A percentile compares a stretch with the other conserved stretches of the same genome.
Conservation (phyloP, 768 basidiomycete genomes). For the Boletus subparvulus region DNA sequence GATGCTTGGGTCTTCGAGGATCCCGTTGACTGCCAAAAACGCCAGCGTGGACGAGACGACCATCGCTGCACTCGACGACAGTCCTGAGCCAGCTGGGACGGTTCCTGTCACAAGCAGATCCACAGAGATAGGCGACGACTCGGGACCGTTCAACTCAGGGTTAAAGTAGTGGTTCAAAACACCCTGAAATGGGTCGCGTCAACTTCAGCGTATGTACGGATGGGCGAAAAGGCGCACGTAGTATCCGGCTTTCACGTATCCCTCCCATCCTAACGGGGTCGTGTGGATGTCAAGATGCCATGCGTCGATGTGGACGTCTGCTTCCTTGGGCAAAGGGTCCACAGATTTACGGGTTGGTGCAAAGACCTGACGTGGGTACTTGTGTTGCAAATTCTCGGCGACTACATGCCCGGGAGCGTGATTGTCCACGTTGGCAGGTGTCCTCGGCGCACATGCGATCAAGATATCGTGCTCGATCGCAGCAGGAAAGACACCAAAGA, state of each 20-base stretch:
- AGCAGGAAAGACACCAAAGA: constrained; percentile 83
- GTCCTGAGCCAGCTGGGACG: constrained; percentile 83
- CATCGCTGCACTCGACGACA: constrained; percentile 89
- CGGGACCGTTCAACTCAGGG: constrained; percentile 4
- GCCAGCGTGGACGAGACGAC: constrained; percentile 84
- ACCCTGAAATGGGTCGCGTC: constrained; percentile 41
- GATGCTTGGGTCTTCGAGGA: constrained; percentile 35
- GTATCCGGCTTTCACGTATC: constrained; percentile 85
- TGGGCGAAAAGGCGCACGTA: constrained; percentile 48
- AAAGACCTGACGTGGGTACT: constrained; percentile 62
- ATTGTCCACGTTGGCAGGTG: constrained; percentile 7
- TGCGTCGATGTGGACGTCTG: constrained; percentile 40
- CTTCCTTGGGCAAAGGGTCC: constrained; percentile 26
- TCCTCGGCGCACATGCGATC: constrained; percentile 64
- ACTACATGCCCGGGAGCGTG: constrained; percentile 52
- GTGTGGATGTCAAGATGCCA: constrained; percentile 76
- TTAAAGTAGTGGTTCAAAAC: constrained; percentile 64
- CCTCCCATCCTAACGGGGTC: constrained; percentile 74
- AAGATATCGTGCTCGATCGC: constrained; percentile 84
- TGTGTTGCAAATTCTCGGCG: constrained; percentile 59
- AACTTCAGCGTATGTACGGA: background rate
- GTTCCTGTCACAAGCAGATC: constrained; percentile 77
- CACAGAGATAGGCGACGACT: constrained; percentile 51
- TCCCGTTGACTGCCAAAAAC: constrained; percentile 75
- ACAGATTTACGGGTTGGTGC: constrained; percentile 44